Evolutionary conservation across 2,329 filamentous ascomycete species (phyloP).

Genomic region (Colletotrichum kahawae): DNA sequence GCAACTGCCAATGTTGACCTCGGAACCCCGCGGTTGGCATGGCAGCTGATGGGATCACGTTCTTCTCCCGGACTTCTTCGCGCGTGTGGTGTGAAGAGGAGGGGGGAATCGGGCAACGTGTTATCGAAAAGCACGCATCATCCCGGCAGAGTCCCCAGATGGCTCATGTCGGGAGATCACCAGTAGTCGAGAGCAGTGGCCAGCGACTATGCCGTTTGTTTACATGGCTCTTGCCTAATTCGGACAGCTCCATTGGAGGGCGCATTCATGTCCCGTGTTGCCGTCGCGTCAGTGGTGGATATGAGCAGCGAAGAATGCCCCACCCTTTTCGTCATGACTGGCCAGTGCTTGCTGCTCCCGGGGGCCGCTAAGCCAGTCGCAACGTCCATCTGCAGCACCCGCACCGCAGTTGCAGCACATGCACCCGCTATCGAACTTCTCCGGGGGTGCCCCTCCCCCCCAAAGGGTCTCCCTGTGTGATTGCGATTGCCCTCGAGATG

Average conservation of each 20-base stretch:
- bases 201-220: constrained; percentile 17
- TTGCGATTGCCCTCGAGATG: neutral
- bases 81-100: neutral
- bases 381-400: neutral
- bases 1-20: neutral
- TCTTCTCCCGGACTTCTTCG: neutral
- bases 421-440: neutral
- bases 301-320: neutral
- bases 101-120: neutral
- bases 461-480: neutral
- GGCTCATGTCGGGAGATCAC: neutral
- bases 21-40: neutral
- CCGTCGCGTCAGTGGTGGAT: neutral
- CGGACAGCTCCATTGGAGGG: constrained; percentile 7
- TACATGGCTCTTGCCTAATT: constrained; percentile 11
- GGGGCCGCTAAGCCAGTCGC: constrained; percentile 4
- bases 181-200: neutral
- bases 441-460: neutral
- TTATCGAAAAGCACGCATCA: neutral
- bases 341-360: constrained; percentile 6
- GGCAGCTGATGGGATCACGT: neutral
- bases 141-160: neutral
- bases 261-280: neutral
- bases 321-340: neutral
- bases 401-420: neutral